Base-by-base conservation (phyloP, 139 green algal genomes). In the Tetraselmis striata region DNA sequence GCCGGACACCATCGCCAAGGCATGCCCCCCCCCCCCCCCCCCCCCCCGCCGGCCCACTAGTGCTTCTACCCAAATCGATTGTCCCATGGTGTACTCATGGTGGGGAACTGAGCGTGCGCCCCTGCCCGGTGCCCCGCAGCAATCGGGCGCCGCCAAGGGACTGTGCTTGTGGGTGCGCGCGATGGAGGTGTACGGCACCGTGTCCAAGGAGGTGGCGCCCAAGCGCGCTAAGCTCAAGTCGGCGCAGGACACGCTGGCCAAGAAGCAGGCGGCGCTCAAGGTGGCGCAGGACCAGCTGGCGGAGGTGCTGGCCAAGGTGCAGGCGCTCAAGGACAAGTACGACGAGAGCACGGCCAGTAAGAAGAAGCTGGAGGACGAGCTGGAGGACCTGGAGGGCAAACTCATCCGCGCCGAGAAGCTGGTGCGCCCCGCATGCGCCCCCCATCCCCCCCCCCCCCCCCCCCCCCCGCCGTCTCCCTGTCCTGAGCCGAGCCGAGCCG, bases 141-240 rank as follows among this genome's bases (percentile, higher is more conserved):
- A 25, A 28, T 90, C 86, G n/a, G 67, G 29, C 2, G 87, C 87
- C 28, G 84, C 84, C 0, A 87, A 87, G 78, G 85, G 93, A 28
- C 87, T 97, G 87, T 96, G 92, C 87, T 81, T 95, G 86, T 97
- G 93, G 93, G 93, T 97, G 77, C 79, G 88, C 75, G 92, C 92
- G 25, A 97, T 97, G 93, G 90, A 95, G 80, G 88, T 90, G 32
- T 97, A 97, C 81, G 93, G 93, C 1, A 81, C 87, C 59, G 91
- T 97, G 67, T 84, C 91, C 23, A 95, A 95, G 89, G 92, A 95
- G 31, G 92, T 97, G 27, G 93, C 86, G 28, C 93, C 93, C n/a
- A 97, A 97, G 90, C 79, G 90, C 5, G 89, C 87, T 11, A 94
- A 94, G 88, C 90, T 98, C n/a, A 95, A 96, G 88, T 79, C 86